Evolutionary conservation across 495 filamentous ascomycete genomes (phyloP).

Genomic region (Recurvomyces mirabilis): DNA sequence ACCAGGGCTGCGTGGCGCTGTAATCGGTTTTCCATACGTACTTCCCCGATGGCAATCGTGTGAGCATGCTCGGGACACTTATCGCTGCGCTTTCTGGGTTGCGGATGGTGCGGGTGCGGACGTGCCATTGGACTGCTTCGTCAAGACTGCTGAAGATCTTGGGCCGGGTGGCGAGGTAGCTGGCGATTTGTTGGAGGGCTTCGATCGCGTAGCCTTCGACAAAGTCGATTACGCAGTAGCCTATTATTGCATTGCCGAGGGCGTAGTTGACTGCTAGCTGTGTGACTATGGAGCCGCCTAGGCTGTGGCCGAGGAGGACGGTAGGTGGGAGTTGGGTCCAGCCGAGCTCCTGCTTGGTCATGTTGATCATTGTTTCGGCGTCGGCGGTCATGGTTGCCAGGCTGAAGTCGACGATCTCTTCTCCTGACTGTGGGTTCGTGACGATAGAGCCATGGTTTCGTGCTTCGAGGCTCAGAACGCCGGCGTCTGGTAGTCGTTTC

Average conservation of each 20-base stretch:
- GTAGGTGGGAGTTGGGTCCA: constrained; percentile 66
- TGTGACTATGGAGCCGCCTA: constrained; percentile 91
- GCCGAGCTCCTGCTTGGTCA: constrained; percentile 50
- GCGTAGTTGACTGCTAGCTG: constrained; percentile 58
- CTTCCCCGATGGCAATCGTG: constrained; percentile 34
- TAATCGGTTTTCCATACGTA: constrained; percentile 88
- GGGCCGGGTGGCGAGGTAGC: constrained; percentile 77
- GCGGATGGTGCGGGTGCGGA: constrained; percentile 77
- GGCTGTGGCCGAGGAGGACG: constrained; percentile 82
- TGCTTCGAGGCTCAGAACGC: constrained; percentile 73
- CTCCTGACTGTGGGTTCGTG: constrained; percentile 22
- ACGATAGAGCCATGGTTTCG: constrained; percentile 74
- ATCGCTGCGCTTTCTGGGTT: constrained; percentile 67
- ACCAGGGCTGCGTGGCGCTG: constrained; percentile 74
- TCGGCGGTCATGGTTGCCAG: constrained; percentile 58
- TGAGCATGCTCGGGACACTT: constrained; percentile 76
- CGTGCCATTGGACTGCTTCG: constrained; percentile 89
- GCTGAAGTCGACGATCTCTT: constrained; percentile 24
- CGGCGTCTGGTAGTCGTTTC: constrained; percentile 66
- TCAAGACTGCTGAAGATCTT: constrained; percentile 59
- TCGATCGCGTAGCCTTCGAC: constrained; percentile 87
- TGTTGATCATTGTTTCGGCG: constrained; percentile 53
- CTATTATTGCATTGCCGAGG: constrained; percentile 59
- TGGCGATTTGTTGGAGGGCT: constrained; percentile 89
- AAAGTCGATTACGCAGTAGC: constrained; percentile 87